phyloP scores from a whole-genome alignment of 495 filamentous ascomycete genomes.

The Xylaria scruposa region DNA sequence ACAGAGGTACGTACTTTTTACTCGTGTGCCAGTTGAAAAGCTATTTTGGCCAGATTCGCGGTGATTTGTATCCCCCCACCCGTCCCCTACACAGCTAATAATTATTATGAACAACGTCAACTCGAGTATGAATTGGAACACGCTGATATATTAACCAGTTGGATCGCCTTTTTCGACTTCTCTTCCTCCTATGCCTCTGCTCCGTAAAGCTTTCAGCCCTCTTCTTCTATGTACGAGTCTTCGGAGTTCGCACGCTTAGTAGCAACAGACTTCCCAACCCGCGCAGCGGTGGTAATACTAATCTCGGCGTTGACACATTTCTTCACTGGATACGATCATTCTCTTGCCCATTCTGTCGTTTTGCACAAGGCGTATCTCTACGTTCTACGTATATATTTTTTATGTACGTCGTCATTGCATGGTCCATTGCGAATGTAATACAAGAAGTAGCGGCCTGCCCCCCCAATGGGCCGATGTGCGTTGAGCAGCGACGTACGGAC shows the following conservation, averaged over 20 bases:
- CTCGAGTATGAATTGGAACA: neutral
- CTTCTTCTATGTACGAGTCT: neutral
- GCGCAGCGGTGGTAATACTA: neutral
- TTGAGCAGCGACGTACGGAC: neutral
- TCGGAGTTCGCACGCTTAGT: neutral
- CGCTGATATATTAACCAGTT: neutral
- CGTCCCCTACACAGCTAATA: neutral
- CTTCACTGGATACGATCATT: neutral
- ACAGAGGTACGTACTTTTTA: slow-evolving; percentile 14
- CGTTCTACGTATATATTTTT: neutral
- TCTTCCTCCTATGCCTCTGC: neutral
- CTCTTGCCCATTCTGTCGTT: neutral
- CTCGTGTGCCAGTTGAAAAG: neutral
- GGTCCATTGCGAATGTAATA: neutral
- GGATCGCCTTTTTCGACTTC: neutral
- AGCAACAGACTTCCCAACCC: neutral
- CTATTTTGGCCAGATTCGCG: neutral
- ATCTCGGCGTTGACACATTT: neutral
- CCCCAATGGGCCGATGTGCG: neutral
- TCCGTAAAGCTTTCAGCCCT: neutral
- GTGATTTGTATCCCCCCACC: neutral
- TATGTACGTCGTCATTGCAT: neutral
- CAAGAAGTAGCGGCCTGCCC: neutral
- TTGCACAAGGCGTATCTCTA: neutral
- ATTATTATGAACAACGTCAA: neutral